Base-by-base conservation (phyloP, 257 asterid species). In the Nicotiana sylvestris region DNA sequence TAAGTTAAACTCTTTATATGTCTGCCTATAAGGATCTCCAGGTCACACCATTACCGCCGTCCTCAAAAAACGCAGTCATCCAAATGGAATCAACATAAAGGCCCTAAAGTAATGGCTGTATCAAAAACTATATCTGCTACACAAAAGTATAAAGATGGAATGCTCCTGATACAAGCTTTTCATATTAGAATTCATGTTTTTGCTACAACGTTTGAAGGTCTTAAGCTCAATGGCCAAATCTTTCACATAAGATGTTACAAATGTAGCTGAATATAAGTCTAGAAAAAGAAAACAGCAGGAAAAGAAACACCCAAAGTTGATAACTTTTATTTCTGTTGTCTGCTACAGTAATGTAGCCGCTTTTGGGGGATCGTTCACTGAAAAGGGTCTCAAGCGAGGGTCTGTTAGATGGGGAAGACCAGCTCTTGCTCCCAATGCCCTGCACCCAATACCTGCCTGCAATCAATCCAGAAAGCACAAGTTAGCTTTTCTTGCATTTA, bases 391-490 rank as follows among this genome's bases (percentile, higher is more conserved):
- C 88, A 96, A 82, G 6, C 97, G 96, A 87, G 91, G 90, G 85
- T 96, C 95, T 2, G 92, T 78, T 9, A 80, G 84, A 12, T 53
- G 77, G 11, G 99, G 98, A 85, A 96, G 93, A 32, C 98, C 97
- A 3, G 95, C 89, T 86, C 98, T 86, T n/a, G 99, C 99, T 78
- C 99, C 98, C 88, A 96, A 82, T 2, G 93, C 92, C 84, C 98
- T 90, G 85, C 99, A 96, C 35, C 93, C 89, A 32, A 92, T 86
- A 70, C 91, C 97, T 12, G 98, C 99, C 97, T 96, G 91, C 78
- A 83, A 85, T 86, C 1, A 66, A 70, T 16, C 7, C 25, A 72
- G 61, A 78, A 57, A 10, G 55, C 15, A 56, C 1, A 30, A 60
- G 57, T 86, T 51, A 64, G 74, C 49, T 60, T 25, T 51, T 33